A percentile compares a stretch with the other conserved stretches of the same genome.
phyloP scores from a whole-genome alignment of 2,329 filamentous ascomycete genomes.

The Sarocladium kiliense region DNA sequence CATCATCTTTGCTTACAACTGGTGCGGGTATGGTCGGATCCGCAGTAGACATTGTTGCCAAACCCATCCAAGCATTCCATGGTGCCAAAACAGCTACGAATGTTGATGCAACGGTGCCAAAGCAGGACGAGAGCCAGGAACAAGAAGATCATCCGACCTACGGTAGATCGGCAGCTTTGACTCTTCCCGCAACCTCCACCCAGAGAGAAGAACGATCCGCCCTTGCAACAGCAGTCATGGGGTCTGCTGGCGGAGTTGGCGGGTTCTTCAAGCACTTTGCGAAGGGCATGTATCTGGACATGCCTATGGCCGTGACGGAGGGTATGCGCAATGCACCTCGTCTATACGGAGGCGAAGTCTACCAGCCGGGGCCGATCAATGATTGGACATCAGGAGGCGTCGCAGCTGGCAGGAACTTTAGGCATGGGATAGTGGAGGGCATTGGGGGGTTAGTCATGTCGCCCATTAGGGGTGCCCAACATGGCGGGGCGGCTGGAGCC shows the following conservation, averaged over 20 bases:
- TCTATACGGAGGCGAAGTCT: neutral
- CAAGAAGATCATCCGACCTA: neutral
- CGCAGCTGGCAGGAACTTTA: neutral
- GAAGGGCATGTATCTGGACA: neutral
- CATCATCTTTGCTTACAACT: neutral
- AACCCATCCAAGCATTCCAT: constrained; percentile 5
- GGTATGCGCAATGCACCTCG: neutral
- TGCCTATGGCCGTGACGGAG: neutral
- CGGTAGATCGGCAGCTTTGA: no score
- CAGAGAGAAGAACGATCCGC: neutral
- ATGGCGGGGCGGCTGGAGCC: no score
- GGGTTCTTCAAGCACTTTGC: neutral
- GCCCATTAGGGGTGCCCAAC: no score
- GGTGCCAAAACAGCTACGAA: no score
- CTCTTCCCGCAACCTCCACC: neutral
- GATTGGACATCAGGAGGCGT: neutral
- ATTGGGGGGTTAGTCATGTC: no score
- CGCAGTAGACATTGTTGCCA: constrained; percentile 6
- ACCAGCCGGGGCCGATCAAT: neutral
- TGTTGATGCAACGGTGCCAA: no score
- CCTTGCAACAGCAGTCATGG: neutral
- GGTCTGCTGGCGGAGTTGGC: neutral
- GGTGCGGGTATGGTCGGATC: neutral
- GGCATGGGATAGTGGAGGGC: no score
- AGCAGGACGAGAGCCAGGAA: neutral